phyloP scores from a whole-genome alignment of 352 stramenopile species.

The Pythium pyrilobum region DNA sequence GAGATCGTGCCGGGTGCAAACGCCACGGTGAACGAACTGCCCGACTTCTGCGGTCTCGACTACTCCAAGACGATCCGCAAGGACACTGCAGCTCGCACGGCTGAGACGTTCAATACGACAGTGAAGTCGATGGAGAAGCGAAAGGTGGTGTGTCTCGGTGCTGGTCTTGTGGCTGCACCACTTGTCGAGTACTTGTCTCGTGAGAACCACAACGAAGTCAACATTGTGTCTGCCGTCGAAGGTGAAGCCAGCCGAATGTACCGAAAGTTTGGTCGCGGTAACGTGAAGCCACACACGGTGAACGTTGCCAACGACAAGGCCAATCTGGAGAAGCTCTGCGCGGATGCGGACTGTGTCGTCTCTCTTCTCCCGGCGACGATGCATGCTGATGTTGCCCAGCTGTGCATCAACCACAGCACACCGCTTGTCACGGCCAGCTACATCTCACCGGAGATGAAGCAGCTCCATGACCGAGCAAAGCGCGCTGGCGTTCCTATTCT shows the following conservation, averaged over 20 bases:
- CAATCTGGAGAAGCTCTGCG: slow-evolving; percentile 53
- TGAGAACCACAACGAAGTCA: slow-evolving; percentile 60
- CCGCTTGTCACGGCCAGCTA: slow-evolving; percentile 95
- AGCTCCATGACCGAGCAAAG: slow-evolving; percentile 67
- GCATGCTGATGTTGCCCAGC: slow-evolving; percentile 87
- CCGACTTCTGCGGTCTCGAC: slow-evolving; percentile 69
- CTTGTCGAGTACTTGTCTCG: slow-evolving; percentile 84
- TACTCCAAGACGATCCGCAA: slow-evolving; percentile 76
- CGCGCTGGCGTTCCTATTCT: slow-evolving; percentile 88
- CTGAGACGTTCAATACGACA: slow-evolving; percentile 16
- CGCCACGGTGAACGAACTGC: slow-evolving; percentile 77
- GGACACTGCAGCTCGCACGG: slow-evolving; percentile 36
- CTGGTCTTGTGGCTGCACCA: slow-evolving; percentile 78
- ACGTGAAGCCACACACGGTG: slow-evolving; percentile 69
- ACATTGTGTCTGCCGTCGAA: slow-evolving; percentile 70
- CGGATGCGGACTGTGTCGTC: slow-evolving; percentile 90
- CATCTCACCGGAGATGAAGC: slow-evolving; percentile 91
- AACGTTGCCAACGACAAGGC: slow-evolving; percentile 68
- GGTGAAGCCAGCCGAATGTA: slow-evolving; percentile 67
- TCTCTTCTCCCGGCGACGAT: slow-evolving; percentile 92
- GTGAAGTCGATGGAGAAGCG: slow-evolving; percentile 60
- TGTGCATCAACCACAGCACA: slow-evolving; percentile 82
- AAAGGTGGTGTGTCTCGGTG: slow-evolving; percentile 86
- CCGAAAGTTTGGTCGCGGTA: slow-evolving; percentile 57
- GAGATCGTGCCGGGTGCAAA: slow-evolving; percentile 82